Percentiles rank a stretch among this genome's conserved stretches.
Evolutionary conservation across 2,329 filamentous ascomycete species (phyloP).

Genomic region (Xylariaceae sp.): DNA sequence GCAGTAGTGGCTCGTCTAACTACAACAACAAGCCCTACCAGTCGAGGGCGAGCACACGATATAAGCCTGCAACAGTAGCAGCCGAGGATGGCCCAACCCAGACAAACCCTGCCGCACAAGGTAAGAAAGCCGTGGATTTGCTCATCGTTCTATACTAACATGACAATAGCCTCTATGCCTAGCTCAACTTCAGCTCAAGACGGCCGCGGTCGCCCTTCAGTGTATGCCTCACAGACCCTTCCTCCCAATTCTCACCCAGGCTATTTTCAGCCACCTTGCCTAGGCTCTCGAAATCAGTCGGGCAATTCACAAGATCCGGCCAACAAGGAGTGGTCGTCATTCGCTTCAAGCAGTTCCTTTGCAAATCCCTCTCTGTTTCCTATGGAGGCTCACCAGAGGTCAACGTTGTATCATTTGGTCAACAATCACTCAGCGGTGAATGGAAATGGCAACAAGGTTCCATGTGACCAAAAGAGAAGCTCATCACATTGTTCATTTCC

Average conservation of each 20-base stretch:
- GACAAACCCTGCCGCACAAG: slow-evolving; percentile 11
- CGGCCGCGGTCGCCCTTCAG: slow-evolving; percentile 37
- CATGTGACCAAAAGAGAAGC: slow-evolving; percentile 1
- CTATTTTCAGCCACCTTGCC: no score
- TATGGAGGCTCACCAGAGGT: slow-evolving; percentile 40
- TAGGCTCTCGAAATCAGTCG: slow-evolving; percentile 2
- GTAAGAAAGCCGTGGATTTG: slow-evolving; percentile 21
- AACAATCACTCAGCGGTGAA: slow-evolving; percentile 22
- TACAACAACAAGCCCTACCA: slow-evolving; percentile 10
- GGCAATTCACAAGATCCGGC: slow-evolving; percentile 2
- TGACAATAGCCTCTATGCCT: slow-evolving; percentile 14
- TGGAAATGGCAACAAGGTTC: slow-evolving; percentile 2
- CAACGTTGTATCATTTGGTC: slow-evolving; percentile 37
- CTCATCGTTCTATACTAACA: slow-evolving; percentile 12
- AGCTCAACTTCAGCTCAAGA: slow-evolving; percentile 23
- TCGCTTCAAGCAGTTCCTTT: slow-evolving; percentile 29
- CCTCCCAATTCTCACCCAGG: no score
- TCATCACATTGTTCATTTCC: not conserved
- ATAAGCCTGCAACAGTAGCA: slow-evolving; percentile 17
- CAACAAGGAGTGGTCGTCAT: no score
- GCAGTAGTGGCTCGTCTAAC: slow-evolving; percentile 9
- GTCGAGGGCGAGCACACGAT: slow-evolving; percentile 20
- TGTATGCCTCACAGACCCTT: slow-evolving; percentile 41
- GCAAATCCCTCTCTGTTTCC: slow-evolving; percentile 18
- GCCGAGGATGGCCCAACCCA: slow-evolving; percentile 11